Percentiles rank a stretch among this genome's conserved stretches.
Evolutionary conservation across 1,139 yeast genomes (phyloP).

Genomic region (Scheffersomyces segobiensis): DNA sequence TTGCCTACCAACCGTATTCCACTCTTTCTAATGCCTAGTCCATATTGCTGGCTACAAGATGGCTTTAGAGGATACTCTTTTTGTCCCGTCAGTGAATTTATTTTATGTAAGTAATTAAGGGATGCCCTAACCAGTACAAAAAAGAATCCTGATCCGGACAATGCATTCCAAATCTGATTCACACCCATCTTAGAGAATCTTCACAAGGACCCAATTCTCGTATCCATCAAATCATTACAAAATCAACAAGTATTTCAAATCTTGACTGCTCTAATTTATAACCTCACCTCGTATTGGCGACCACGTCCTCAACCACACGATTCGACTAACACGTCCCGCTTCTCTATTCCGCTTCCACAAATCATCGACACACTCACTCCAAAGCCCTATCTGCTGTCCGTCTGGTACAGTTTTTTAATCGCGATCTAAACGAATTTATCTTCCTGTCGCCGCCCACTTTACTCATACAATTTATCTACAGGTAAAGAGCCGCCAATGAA

Average conservation of each 20-base stretch:
- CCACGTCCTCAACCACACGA: not conserved
- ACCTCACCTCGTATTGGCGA: not conserved
- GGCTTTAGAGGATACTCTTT: not conserved
- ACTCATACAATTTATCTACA: not conserved
- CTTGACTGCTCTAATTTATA: not conserved
- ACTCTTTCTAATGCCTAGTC: not conserved
- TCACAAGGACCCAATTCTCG: not conserved
- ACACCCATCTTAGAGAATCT: not conserved
- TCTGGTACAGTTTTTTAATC: not conserved
- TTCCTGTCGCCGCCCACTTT: not conserved
- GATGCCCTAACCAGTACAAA: not conserved
- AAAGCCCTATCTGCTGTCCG: not conserved
- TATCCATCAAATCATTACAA: too few relatives aligned
- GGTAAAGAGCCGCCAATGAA: not conserved
- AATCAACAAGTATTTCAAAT: not conserved
- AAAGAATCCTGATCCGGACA: not conserved
- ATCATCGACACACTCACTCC: not conserved
- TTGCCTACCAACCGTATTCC: not conserved
- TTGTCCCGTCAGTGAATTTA: not conserved
- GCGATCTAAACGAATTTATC: not conserved
- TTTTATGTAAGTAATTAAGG: not conserved
- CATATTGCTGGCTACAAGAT: not conserved
- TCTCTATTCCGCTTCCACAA: not conserved
- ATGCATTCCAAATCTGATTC: not conserved
- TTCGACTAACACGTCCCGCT: not conserved